Evolutionary conservation across 2,329 filamentous ascomycete species (phyloP), one percentile per base, ranked within the genome.

Genomic region (Orbilia javanica): DNA sequence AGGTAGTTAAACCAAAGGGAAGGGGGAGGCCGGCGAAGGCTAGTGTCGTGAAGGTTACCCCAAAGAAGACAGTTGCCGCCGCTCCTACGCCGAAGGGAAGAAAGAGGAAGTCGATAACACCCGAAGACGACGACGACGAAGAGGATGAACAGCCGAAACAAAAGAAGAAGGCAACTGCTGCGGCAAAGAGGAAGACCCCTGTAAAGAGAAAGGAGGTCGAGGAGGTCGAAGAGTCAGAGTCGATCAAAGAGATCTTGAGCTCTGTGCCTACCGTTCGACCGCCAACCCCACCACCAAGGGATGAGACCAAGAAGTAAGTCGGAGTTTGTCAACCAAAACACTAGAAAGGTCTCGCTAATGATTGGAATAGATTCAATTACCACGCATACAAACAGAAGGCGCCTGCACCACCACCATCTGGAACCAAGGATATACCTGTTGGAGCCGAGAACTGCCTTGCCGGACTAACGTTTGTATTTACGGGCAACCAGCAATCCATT

Each of bases 401-500:
- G 89, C 88, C 15, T 1, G 89, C 90, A 20, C 89, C 93, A 18
- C 88, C 89, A 6, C 88, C 88, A 60, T 86, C 88, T 22, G 90
- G 89, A 10, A 85, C 87, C 8, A 89, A 87, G 31, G 93, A 97
- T 15, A 85, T 97, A 62, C 96, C 96, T 0, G 88, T 89, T 20
- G 96, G 96, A 6, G 90, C 90, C 65, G 93, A 96, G 10, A 96
- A 97, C 81, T 99, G 96, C 83, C 88, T 99, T 70, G 90, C 91
- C 68, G 96, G 96, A 0, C 87, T 98, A 69, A 92, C 90, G 0
- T 99, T 99, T 82, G 96, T 99, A 29, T 99, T 99, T 82, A 99
- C 96, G 0, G 96, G 96, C 25, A 88, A 97, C 25, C 86, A 98
- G 44, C 89, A 92, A 78, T 90, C 89, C 0, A 88, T 98, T 71